A percentile compares a stretch with the other conserved stretches of the same genome.
These are phyloP conservation scores for Solanum bulbocastanum DNA, from an alignment of 257 asterid species.

Conservation along the genomic window DNA sequence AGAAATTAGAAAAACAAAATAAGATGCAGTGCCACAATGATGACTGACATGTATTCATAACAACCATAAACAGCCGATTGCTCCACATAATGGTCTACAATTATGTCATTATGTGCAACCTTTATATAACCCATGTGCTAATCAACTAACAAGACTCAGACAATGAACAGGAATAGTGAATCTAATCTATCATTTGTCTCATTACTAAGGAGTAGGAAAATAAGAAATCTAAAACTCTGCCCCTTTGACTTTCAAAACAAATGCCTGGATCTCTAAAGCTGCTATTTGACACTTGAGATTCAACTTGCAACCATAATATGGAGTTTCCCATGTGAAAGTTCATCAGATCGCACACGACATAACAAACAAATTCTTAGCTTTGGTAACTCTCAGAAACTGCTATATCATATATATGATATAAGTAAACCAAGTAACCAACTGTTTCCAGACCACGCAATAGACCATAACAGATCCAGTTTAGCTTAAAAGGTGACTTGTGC, in stretches of 20 bases:
- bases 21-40: background rate
- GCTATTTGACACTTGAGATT: background rate
- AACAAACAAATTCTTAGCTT: background rate
- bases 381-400: background rate
- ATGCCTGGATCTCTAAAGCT: background rate
- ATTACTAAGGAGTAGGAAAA: background rate
- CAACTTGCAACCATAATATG: background rate
- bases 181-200: background rate
- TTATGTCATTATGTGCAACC: background rate
- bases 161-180: background rate
- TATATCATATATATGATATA: background rate
- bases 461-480: background rate
- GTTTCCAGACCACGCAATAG: background rate
- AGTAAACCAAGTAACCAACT: background rate
- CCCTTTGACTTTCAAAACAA: background rate
- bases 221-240: background rate
- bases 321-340: background rate
- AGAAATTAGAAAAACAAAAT: background rate
- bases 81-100: background rate
- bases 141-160: background rate
- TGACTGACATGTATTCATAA: background rate
- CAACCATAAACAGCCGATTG: background rate
- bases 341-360: background rate
- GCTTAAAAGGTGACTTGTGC: background rate
- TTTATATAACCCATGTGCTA: background rate